Base-by-base conservation (phyloP, 176 grass and related monocot species). In the Avena atlantica region DNA sequence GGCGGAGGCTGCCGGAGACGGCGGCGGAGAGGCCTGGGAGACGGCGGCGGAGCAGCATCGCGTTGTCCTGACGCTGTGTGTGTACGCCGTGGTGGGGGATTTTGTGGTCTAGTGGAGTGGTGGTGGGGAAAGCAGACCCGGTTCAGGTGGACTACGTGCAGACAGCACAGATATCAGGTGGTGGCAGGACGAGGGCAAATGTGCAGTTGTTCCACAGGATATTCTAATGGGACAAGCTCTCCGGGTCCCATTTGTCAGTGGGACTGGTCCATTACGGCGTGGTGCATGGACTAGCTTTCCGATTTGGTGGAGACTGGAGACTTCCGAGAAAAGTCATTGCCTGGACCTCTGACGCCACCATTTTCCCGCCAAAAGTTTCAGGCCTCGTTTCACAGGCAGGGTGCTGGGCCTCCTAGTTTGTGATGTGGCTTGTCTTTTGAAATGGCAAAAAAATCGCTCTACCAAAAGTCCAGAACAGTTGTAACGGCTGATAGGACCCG, bases 1-100 rank as follows among this genome's bases (percentile, higher is more conserved):
- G 73, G 73, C 23, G 70, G 70, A 74, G 70, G n/a, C n/a, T 48
- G 70, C 70, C n/a, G 44, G 70, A 74, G 44, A 49, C 44, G 44
- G 70, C n/a, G 70, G 70, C 44, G 44, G 44, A 11, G 70, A 24
- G 44, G 44, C 12, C 12, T 21, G 21, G 70, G 70, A 74, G 27
- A 11, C 64, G n/a, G 44, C 20, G 70, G n/a, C 70, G 70, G 70
- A 74, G n/a, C 12, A 48, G 70, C 70, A 74, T 73, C 40, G 20
- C 70, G 4, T 21, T 23, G 70, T 48, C 70, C n/a, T 73, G 70
- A 24, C 40, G n/a, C 70, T 47, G 70, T 4, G 61, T 12, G 62
- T 25, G 60, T 64, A 27, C 11, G 61, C 4, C 11, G 62, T 16
- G 64, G 29, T 36, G 48, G 72, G 47, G 47, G 23, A 52, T 51